Base-by-base conservation (phyloP, 1,284 basidiomycete species). In the Rhodofomes roseus region DNA sequence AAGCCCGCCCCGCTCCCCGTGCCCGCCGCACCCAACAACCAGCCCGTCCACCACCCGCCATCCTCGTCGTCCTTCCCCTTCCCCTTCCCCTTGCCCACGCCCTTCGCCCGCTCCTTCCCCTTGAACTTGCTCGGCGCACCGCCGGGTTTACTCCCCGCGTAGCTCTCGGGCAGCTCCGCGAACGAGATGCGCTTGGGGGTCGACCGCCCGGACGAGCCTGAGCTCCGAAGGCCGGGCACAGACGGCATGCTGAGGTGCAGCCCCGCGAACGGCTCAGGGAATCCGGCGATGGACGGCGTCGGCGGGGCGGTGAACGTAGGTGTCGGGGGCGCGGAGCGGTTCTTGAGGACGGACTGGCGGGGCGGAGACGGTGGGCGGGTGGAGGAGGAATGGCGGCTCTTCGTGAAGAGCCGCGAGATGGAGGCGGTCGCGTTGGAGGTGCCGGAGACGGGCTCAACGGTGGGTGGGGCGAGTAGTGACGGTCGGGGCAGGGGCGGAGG, bases 141-240 rank as follows among this genome's bases (percentile, higher is more conserved):
- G n/a, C 69, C 68, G 22, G 65, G 65, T 50, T 63, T 66, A 9
- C 67, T 64, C 61, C 66, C 64, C 56, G 77, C 75, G 64, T 86
- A 84, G 46, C 83, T 80, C 71, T 90, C 87, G 0, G 88, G 87
- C 37, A 89, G 76, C 70, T 86, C 80, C 29, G 87, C 87, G 63
- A 92, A 92, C 62, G 85, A 88, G 55, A 92, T 91, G 27, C 85
- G 79, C 62, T 88, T 89, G 5, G 89, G 89, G n/a, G 89, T 90
- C 36, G 83, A 85, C 20, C 69, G 66, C 9, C 73, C 74, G 3
- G 74, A 76, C 29, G 71, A 70, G 16, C 60, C 60, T 58, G 70
- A 70, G 55, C 63, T 60, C 7, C 41, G 40, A 4, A 39, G 36
- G 23, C 62, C 57, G 3, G 50, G 50, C 18, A 51, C 27, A 4